Evolutionary conservation across 169 alveolate species (phyloP), one percentile per base, ranked within the genome.

Genomic region (Cyclospora cayetanensis): DNA sequence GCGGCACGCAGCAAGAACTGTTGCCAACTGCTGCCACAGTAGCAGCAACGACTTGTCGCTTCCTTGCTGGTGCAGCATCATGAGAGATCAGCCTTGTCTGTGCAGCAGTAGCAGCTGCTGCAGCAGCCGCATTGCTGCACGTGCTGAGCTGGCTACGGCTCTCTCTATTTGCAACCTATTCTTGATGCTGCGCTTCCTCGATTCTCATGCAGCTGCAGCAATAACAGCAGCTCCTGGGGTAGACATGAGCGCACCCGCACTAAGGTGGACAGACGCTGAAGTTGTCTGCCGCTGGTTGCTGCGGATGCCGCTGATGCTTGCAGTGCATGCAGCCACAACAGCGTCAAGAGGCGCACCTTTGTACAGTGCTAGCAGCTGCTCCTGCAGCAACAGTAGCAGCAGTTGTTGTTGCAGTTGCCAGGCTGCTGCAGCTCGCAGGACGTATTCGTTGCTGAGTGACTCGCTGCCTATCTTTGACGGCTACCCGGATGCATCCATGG

Each of bases 21-120:
- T 55, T 34, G 53, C 60, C 53, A 31, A 35, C 29, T 70, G 83
- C 83, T 22, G 53, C 60, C 39, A 55, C 83, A 70, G 52, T 55
- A 34, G 60, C 60, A 70, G 31, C 43, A 43, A 43, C 18, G 46
- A 34, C 3, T 34, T 7, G 12, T 31, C 83, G 5, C 60, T 70
- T 50, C 60, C 83, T 35, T 70, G 83, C 39, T 70, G 83, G 83
- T 70, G 83, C 83, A 70, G 83, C 83, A 37, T 15, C 31, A 70
- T 4, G 35, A 29, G 60, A 5, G 60, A 35, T 35, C 31, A 34
- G 5, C 37, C 60, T 55, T 70, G 34, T 55, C 20, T 12, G 25
- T 34, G 31, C 83, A 70, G 83, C 83, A 70, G 83, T 35, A 70
- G 83, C 77, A 4, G 77, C 83, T 70, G 83, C 83, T 70, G 77